Percentiles rank a stretch among this genome's conserved stretches.
Conservation (phyloP, 2,329 filamentous ascomycete genomes). For the Curvularia sp. region DNA sequence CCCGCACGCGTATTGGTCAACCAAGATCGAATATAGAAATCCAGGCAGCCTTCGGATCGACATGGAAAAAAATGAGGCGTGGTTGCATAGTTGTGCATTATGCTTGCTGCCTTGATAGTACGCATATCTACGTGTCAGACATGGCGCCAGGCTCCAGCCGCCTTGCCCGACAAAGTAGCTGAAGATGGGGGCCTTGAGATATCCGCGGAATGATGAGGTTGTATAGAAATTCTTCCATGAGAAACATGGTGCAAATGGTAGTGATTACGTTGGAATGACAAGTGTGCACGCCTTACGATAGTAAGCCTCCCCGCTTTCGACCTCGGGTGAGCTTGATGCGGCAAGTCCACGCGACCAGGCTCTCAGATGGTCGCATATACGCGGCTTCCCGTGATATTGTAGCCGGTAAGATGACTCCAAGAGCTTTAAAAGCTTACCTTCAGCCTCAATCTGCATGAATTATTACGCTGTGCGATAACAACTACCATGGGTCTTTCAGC, state of each 20-base stretch:
- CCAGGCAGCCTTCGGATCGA: neutral
- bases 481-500: constrained; percentile 62
- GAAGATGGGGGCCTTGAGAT: neutral
- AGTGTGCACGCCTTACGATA: neutral
- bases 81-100: constrained; percentile 2
- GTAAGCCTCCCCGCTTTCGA: constrained; percentile 18
- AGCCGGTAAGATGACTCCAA: constrained; percentile 21
- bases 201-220: neutral
- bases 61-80: constrained; percentile 4
- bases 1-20: constrained; percentile 14
- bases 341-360: constrained; percentile 19
- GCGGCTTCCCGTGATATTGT: constrained; percentile 19
- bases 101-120: neutral
- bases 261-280: neutral
- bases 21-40: neutral
- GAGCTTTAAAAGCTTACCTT: neutral
- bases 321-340: constrained; percentile 13
- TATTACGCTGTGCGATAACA: neutral
- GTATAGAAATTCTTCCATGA: neutral
- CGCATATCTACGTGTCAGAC: neutral
- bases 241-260: neutral
- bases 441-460: neutral
- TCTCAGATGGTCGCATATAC: constrained; percentile 17
- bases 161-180: neutral
- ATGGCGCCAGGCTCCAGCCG: neutral